A percentile compares a stretch with the other conserved stretches of the same genome.
These are phyloP conservation scores for Pythium myriotylum DNA, from an alignment of 352 stramenopile species.

Conservation along the genomic window DNA sequence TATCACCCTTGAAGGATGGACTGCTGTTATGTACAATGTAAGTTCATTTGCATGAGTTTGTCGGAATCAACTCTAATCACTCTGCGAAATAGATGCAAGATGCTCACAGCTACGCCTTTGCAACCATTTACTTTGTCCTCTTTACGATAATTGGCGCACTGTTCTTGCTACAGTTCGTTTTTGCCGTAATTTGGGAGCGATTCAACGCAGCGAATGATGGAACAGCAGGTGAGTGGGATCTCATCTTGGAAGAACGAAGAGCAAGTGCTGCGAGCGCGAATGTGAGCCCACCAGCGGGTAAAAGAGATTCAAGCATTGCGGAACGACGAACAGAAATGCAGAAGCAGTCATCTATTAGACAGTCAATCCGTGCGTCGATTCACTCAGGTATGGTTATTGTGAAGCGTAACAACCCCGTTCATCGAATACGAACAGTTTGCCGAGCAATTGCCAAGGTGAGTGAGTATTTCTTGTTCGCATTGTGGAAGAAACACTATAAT, in stretches of 20 bases:
- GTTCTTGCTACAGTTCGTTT: constrained; percentile 84
- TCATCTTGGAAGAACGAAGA: constrained; percentile 35
- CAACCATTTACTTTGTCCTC: constrained; percentile 71
- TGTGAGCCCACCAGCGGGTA: not conserved
- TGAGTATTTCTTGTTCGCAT: not conserved
- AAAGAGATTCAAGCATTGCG: not conserved
- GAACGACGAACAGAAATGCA: not conserved
- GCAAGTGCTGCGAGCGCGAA: constrained; percentile 15
- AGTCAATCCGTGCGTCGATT: constrained; percentile 20
- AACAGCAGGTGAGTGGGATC: constrained; percentile 41
- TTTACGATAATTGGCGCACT: constrained; percentile 83
- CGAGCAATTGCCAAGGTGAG: constrained; percentile 30
- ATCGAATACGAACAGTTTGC: constrained; percentile 26
- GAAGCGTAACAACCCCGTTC: constrained; percentile 20
- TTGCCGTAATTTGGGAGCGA: constrained; percentile 77
- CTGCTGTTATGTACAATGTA: constrained; percentile 82
- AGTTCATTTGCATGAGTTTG: constrained; percentile 25
- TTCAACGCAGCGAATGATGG: constrained; percentile 51
- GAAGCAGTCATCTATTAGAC: constrained; percentile 10
- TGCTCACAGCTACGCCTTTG: constrained; percentile 40
- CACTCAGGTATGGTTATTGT: constrained; percentile 23
- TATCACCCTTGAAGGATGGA: constrained; percentile 91
- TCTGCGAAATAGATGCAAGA: constrained; percentile 18
- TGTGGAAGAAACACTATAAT: not conserved
- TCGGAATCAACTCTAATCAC: not conserved